phyloP scores from a whole-genome alignment of 2,329 filamentous ascomycete genomes.

The Ceratocystis variospora region DNA sequence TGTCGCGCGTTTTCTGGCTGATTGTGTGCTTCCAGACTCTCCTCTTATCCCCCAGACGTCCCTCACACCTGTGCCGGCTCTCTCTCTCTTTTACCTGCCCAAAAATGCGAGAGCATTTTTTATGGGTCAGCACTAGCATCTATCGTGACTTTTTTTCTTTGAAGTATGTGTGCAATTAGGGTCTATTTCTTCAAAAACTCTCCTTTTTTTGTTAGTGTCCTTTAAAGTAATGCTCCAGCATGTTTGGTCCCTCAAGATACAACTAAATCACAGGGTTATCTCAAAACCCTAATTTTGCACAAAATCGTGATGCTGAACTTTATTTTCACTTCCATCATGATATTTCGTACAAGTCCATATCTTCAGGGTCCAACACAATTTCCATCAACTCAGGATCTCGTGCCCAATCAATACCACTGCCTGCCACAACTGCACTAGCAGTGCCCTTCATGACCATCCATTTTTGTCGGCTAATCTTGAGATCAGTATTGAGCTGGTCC shows the following conservation, averaged over 20 bases:
- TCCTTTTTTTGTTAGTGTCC: too few species aligned
- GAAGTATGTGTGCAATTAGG: background rate
- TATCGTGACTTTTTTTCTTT: background rate
- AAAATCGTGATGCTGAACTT: too few species aligned
- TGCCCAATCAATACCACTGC: constrained; percentile 73
- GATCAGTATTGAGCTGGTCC: constrained; percentile 41
- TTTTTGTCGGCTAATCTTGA: constrained; percentile 48
- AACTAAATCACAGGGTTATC: too few species aligned
- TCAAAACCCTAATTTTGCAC: background rate
- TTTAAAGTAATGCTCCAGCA: too few species aligned
- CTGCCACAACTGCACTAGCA: constrained; percentile 63
- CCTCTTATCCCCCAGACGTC: constrained; percentile 20
- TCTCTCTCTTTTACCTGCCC: constrained; percentile 16
- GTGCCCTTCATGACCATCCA: constrained; percentile 68
- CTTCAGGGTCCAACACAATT: constrained; percentile 56
- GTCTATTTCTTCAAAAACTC: too few species aligned
- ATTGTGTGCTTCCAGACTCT: constrained; percentile 12
- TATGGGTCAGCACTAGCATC: background rate
- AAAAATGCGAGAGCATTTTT: too few species aligned
- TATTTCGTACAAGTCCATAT: constrained; percentile 15
- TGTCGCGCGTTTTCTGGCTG: constrained; percentile 16
- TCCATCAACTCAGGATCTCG: constrained; percentile 51
- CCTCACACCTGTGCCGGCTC: constrained; percentile 19
- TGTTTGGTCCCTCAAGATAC: too few species aligned
- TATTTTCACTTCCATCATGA: background rate